These are phyloP conservation scores for Lichtheimia ramosa DNA, from an alignment of 371 early-diverging fungal genomes.

Conservation along the genomic window DNA sequence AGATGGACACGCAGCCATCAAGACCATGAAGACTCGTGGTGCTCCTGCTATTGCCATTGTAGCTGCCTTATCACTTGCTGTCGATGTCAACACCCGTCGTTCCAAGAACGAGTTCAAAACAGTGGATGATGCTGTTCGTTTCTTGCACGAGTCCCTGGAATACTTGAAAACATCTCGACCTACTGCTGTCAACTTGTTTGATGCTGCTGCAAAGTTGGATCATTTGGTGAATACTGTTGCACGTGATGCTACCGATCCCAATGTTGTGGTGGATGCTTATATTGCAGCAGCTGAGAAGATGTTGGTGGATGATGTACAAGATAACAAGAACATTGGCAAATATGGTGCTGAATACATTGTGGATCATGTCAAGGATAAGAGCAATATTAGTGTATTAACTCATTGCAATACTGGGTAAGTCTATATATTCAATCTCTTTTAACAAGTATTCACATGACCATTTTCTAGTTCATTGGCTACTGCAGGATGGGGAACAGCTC, in stretches of 20 bases:
- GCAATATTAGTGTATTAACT: conserved; percentile 75
- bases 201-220: conserved; percentile 79
- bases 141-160: conserved; percentile 66
- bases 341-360: conserved; percentile 75
- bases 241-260: conserved; percentile 21
- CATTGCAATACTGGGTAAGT: conserved; percentile 94
- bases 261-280: conserved; percentile 57
- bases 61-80: conserved; percentile 88
- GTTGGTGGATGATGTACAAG: conserved; percentile 83
- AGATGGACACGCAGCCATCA: conserved; percentile 88
- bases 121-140: conserved; percentile 46
- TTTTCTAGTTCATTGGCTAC: conserved; percentile 71
- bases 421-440: background rate
- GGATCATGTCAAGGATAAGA: conserved; percentile 33
- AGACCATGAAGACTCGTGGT: conserved; percentile 91
- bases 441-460: background rate
- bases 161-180: conserved; percentile 90
- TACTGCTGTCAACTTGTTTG: conserved; percentile 96
- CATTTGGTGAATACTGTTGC: conserved; percentile 29
- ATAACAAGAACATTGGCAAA: conserved; percentile 87
- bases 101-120: conserved; percentile 35
- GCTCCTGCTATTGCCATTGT: conserved; percentile 98
- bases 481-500: conserved; percentile 86
- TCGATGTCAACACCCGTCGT: conserved; percentile 64
- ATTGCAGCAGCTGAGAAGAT: conserved; percentile 80